Base-by-base conservation (phyloP, 345 rosid genomes). In the Arabis alpina region DNA sequence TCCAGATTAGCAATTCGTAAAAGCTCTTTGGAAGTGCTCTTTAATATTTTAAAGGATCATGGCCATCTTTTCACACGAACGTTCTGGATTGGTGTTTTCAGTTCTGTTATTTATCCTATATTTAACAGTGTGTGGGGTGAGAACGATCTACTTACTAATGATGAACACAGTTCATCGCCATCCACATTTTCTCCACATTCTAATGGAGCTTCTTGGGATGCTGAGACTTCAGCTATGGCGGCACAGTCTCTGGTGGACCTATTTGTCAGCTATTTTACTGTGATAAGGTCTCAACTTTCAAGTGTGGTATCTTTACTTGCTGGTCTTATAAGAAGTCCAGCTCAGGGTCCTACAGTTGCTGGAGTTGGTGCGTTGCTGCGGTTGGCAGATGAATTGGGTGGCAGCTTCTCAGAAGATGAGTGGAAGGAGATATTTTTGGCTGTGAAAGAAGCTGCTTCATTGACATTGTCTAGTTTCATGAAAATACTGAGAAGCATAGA, bases 31-130 rank as follows among this genome's bases (percentile, higher is more conserved):
- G 96, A 93, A 85, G 92, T 93, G 52, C 91, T 93, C 74, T 91
- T 93, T 76, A 86, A 89, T 80, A 91, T 93, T 79, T 80, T 93
- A n/a, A 91, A 84, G 80, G 97, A 93, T 80, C 98, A 93, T 57
- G 98, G 98, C 47, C 91, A 88, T 81, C 86, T 90, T 43, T 93
- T 93, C 84, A 86, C 97, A n/a, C 76, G 56, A 51, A 75, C 84
- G 37, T 87, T 91, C 73, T 91, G 94, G 97, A 65, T 64, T 39
- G 80, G 80, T 50, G 72, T 93, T 80, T 86, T 86, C 72, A 75
- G 70, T 61, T 82, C 87, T 64, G 80, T 84, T 53, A 73, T 93
- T 51, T 76, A 84, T 56, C 94, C 97, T 36, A 82, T 89, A 79
- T 93, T 86, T 75, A 78, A 69, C 76, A 41, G 82, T 39, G 64